These are phyloP conservation scores for Alternaria sp. DNA, from an alignment of 2,329 filamentous ascomycete species.

Conservation along the genomic window DNA sequence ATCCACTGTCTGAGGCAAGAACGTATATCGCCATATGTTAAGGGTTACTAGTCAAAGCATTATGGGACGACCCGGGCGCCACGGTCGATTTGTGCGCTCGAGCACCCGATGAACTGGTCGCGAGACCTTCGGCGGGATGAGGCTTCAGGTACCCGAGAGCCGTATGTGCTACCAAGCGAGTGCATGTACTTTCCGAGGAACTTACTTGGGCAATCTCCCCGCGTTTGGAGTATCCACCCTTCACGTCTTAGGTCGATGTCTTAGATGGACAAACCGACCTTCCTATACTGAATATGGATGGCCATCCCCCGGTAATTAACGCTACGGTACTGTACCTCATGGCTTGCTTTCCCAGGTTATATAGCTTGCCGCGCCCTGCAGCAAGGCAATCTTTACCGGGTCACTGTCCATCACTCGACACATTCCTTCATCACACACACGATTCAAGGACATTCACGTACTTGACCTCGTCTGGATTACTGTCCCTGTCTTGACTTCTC, in stretches of 20 bases:
- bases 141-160: conserved; percentile 18
- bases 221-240: conserved; percentile 21
- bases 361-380: conserved; percentile 21
- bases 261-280: conserved; percentile 29
- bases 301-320: conserved; percentile 30
- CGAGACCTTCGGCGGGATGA: conserved; percentile 16
- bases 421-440: conserved; percentile 34
- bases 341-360: conserved; percentile 19
- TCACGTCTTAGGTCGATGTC: conserved; percentile 30
- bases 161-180: conserved; percentile 22
- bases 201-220: conserved; percentile 31
- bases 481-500: conserved; percentile 22
- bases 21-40: not conserved
- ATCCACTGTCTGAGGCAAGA: not conserved
- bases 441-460: conserved; percentile 6
- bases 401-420: conserved; percentile 36
- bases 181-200: conserved; percentile 34
- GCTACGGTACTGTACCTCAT: conserved; percentile 9
- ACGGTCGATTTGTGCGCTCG: not conserved
- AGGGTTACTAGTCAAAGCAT: not conserved
- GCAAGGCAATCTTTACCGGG: conserved; percentile 23
- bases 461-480: conserved; percentile 17
- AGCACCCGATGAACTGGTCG: conserved; percentile 6
- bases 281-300: conserved; percentile 28
- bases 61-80: not conserved